Base-by-base conservation (phyloP, 2,329 filamentous ascomycete species). In the Calonectria pseudoturangicola region DNA sequence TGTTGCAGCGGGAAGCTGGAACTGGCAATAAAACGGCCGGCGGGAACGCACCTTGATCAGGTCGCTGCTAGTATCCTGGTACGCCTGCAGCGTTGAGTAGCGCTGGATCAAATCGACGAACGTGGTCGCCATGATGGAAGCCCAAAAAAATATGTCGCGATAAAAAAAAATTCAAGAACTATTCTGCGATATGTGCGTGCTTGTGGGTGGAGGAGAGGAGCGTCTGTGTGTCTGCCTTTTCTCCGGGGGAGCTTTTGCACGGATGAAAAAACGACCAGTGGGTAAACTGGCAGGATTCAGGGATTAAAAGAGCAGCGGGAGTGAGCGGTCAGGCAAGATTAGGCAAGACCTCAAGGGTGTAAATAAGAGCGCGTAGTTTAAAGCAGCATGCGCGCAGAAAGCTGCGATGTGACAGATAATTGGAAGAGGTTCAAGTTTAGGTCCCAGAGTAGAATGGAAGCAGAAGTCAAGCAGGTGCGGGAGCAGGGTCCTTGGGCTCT, bases 71-170 rank as follows among this genome's bases (percentile, higher is more conserved):
- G 78, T 81, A 45, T 87, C 84, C 62, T 84, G 83, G 45, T 87
- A 84, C 5, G 76, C 64, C 72, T 87, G 85, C 56, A 89, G 81
- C 45, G 81, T 77, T 56, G 86, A 84, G 76, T 87, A 90, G 10
- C 89, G 85, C 60, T 85, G 81, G 73, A 88, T 79, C 76, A 90
- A 89, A 58, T 87, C 85, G 81, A 86, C 81, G 51, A 88, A 81
- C 41, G 79, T 77, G 43, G 78, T 71, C 15, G 80, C 71, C 77
- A 81, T 83, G 58, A 64, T 80, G 68, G 62, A 72, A 39, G 56
- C 27, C 64, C 21, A 21, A 56, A 25, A 25, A 64, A 25, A 64
- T 65, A 51, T 45, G 64, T 41, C 67, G n/a, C 13, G 27, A 36
- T 33, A 36, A 36, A 9, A 36, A 9, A 58, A 2, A 21, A 51